Base-by-base conservation (phyloP, 805 yeast species). In the Grigorovia yakushimaensis region DNA sequence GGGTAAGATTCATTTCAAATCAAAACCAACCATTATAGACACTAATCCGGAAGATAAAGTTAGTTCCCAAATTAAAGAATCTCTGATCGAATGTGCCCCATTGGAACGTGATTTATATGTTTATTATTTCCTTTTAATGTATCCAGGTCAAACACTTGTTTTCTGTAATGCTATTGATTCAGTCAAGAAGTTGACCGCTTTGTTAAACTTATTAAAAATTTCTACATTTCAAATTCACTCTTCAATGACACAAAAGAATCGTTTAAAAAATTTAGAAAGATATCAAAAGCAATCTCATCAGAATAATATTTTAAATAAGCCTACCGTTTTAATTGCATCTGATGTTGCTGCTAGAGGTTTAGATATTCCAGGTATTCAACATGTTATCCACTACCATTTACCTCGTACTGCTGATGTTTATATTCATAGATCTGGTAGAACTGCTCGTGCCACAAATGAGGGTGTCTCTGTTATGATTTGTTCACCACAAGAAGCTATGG, bases 291-390 rank as follows among this genome's bases (percentile, higher is more conserved):
- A 79, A 18, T 72, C 77, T 41, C 55, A 56, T 23, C 52, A 53
- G 18, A 67, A 68, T 44, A 59, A 59, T 20, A 65, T 68, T 6
- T 67, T 72, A 43, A 74, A 76, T 20, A 73, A 67, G 44, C 69
- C 79, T 3, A 72, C 85, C 0, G 89, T 89, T 2, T 71, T 93
- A 47, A 77, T 93, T 46, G 96, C 97, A 1, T 88, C 98, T 4
- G 98, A 93, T 67, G 98, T 93, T 42, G 98, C 98, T 2, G 98
- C 98, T 4, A 79, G 98, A 72, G 98, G 98, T 50, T 74, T 93
- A 50, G 98, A 93, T 72, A 88, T 93, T 47, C 84, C 95, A 2
- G 77, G 76, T 42, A 89, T 93, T 45, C 82, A 88, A 56, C 98
- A 93, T 65, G 98, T 93, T 43, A 85, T 91, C 19, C 98, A 93